phyloP scores from a whole-genome alignment of 2,329 filamentous ascomycete species.

The Penicillium concentricum region DNA sequence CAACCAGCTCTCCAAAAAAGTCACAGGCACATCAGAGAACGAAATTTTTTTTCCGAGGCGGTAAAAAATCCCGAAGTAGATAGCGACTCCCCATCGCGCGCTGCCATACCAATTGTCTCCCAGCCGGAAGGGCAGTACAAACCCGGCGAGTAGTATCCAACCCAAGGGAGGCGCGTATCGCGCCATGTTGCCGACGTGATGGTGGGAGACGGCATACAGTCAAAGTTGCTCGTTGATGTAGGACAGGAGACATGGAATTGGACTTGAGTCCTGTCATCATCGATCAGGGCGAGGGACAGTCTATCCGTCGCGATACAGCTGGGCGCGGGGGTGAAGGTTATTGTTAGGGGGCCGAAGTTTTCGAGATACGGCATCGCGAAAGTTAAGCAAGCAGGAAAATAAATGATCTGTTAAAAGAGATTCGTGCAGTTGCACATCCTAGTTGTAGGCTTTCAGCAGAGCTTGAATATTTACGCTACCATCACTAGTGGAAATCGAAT shows the following conservation, averaged over 20 bases:
- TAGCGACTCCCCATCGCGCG: background rate
- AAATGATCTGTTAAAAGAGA: background rate
- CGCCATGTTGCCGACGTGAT: background rate
- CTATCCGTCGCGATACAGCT: slow-evolving; percentile 3
- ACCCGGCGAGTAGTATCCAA: slow-evolving; percentile 3
- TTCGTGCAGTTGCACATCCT: too few relatives aligned
- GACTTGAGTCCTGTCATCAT: background rate
- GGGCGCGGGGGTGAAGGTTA: background rate
- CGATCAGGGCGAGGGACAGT: background rate
- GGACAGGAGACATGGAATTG: background rate
- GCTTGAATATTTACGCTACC: background rate
- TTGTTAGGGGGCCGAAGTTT: slow-evolving; percentile 6
- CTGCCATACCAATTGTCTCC: background rate
- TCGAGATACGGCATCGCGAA: background rate
- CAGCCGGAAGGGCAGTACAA: slow-evolving; percentile 5
- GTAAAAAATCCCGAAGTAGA: background rate
- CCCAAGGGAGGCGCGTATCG: background rate
- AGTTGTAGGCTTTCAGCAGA: background rate
- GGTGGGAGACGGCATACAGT: background rate
- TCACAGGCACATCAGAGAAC: background rate
- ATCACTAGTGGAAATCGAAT: background rate
- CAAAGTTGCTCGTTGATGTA: background rate
- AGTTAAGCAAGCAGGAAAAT: background rate
- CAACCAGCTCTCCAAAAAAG: background rate
- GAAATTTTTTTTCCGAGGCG: background rate